phyloP scores from a whole-genome alignment of 129 eudicot genomes.

The Apium graveolens region DNA sequence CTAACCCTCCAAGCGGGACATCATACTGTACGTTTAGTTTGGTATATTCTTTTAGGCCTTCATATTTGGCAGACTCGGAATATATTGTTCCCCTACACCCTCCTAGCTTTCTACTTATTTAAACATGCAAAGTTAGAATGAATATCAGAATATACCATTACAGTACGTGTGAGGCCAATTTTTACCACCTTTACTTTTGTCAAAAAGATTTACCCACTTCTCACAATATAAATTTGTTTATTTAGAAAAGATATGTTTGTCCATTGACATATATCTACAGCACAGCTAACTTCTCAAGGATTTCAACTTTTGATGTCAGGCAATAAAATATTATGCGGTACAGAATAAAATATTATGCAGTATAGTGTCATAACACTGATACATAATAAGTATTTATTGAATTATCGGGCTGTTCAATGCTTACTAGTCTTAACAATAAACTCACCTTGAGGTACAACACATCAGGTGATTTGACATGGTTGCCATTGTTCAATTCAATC shows the following conservation, averaged over 20 bases:
- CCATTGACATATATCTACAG: background rate
- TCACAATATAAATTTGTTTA: background rate
- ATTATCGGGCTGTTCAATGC: background rate
- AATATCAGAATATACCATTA: no score
- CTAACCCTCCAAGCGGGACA: background rate
- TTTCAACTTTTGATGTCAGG: background rate
- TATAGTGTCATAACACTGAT: background rate
- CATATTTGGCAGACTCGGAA: background rate
- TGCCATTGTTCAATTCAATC: conserved; percentile 61
- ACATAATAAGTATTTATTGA: background rate
- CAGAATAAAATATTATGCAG: no score
- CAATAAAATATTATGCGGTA: background rate
- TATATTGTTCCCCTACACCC: background rate
- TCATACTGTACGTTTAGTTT: background rate
- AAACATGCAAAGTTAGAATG: background rate
- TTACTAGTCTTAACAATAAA: background rate
- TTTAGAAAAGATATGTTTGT: background rate
- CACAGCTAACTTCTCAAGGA: background rate
- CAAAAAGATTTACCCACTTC: background rate
- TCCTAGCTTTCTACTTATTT: background rate
- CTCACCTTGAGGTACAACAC: conserved; percentile 68
- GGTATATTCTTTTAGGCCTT: background rate
- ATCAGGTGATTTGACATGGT: conserved; percentile 73
- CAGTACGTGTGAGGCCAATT: background rate
- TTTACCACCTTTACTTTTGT: background rate